A percentile compares a stretch with the other conserved stretches of the same genome.
Evolutionary conservation across 371 early-diverging fungal genomes (phyloP).

Genomic region (Mortierella sp.): DNA sequence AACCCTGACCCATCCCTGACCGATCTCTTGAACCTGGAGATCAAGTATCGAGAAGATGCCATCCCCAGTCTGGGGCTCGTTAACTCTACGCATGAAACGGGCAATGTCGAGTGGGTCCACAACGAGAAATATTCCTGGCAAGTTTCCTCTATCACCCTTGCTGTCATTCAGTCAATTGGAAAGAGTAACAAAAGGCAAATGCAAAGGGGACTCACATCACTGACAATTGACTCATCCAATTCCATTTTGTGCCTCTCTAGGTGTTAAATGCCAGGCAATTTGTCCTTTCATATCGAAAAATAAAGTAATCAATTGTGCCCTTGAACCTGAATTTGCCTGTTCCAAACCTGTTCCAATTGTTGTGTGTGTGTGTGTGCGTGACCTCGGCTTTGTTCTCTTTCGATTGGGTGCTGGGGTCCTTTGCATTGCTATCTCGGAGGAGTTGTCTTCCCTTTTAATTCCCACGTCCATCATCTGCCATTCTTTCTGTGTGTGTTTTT

Average conservation of each 20-base stretch:
- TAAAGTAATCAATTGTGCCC: neutral
- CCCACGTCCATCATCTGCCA: conserved; percentile 5
- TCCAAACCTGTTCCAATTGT: neutral
- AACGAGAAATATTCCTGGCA: conserved; percentile 52
- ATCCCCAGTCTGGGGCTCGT: conserved; percentile 35
- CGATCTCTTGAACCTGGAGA: conserved; percentile 14
- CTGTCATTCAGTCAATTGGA: neutral
- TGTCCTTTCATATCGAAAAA: no score
- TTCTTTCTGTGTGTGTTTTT: neutral
- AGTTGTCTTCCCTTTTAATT: neutral
- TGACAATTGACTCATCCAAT: neutral
- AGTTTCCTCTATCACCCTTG: neutral
- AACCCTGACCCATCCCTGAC: conserved; percentile 35
- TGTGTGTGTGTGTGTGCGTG: neutral
- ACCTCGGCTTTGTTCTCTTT: neutral
- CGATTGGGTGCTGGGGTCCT: neutral
- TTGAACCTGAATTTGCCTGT: neutral
- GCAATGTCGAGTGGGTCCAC: conserved; percentile 35
- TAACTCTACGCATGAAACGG: conserved; percentile 1
- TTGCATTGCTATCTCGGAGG: neutral
- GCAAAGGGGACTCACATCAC: neutral
- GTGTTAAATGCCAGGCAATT: no score
- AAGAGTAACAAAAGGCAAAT: no score
- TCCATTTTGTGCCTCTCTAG: no score
- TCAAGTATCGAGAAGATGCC: conserved; percentile 22